phyloP scores from a whole-genome alignment of 2,329 filamentous ascomycete species.

The Didymella lethalis region DNA sequence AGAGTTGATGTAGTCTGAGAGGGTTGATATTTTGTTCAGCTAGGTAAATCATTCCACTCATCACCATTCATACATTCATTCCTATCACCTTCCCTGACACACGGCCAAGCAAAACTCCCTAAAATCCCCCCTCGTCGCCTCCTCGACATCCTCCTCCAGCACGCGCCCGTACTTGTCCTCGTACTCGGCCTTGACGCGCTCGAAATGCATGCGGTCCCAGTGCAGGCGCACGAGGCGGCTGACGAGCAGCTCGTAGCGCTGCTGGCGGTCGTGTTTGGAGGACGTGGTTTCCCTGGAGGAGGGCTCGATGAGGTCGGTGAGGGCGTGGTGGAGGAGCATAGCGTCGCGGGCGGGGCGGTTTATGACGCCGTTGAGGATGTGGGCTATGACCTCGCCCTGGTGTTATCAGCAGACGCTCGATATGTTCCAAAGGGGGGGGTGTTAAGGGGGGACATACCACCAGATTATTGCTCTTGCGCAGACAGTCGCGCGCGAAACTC shows the following conservation, averaged over 20 bases:
- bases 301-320: conserved; percentile 63
- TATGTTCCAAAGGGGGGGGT: too few relatives aligned
- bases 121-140: conserved; percentile 79
- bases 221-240: conserved; percentile 87
- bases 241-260: conserved; percentile 86
- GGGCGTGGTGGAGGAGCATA: conserved; percentile 87
- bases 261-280: conserved; percentile 55
- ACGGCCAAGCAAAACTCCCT: conserved; percentile 77
- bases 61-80: too few relatives aligned
- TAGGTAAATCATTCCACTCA: too few relatives aligned
- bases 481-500: conserved; percentile 88
- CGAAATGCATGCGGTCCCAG: conserved; percentile 87
- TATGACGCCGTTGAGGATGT: conserved; percentile 95
- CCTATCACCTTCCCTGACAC: conserved; percentile 37
- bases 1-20: too few relatives aligned
- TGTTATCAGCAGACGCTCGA: neutral
- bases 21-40: too few relatives aligned
- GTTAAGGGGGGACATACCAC: conserved; percentile 70
- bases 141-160: conserved; percentile 79
- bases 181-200: conserved; percentile 80
- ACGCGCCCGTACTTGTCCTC: conserved; percentile 76
- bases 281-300: conserved; percentile 35
- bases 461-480: conserved; percentile 88
- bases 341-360: conserved; percentile 94
- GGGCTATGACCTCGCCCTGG: conserved; percentile 90